phyloP scores from a whole-genome alignment of 2,329 filamentous ascomycete species.

The Pseudogymnoascus sp. region DNA sequence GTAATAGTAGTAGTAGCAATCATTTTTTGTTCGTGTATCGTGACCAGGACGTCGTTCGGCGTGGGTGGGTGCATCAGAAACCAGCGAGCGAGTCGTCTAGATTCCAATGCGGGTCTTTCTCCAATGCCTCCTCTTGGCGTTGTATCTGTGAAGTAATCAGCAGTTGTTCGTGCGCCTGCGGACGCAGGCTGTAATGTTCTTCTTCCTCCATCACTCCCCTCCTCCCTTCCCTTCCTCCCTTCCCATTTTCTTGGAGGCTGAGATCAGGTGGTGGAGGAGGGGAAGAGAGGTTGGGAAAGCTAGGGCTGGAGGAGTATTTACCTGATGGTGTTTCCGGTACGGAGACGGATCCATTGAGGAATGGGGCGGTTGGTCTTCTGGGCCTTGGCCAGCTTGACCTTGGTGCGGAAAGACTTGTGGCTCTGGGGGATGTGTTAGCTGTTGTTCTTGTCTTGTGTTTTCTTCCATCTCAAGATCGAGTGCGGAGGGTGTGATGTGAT shows the following conservation, averaged over 20 bases:
- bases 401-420: constrained; percentile 99
- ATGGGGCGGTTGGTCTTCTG: constrained; percentile 99
- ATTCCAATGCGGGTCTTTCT: constrained; percentile 99
- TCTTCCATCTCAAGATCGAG: constrained; percentile 10
- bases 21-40: background rate
- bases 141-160: constrained; percentile 64
- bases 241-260: background rate
- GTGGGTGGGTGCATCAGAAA: constrained; percentile 15
- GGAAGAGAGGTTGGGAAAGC: background rate
- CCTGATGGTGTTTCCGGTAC: constrained; percentile 99
- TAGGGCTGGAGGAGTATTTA: constrained; percentile 37
- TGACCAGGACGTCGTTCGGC: background rate
- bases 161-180: constrained; percentile 1
- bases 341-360: constrained; percentile 98
- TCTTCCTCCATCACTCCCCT: background rate
- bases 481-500: background rate
- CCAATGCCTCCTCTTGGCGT: constrained; percentile 99
- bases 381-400: constrained; percentile 99
- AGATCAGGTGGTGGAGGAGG: background rate
- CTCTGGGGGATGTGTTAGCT: constrained; percentile 48
- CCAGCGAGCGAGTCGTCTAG: constrained; percentile 57
- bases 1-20: background rate
- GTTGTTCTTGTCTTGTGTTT: constrained; percentile 15
- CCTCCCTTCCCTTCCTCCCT: too few species aligned
- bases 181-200: constrained; percentile 5